Evolutionary conservation across 768 basidiomycete genomes (phyloP).

Genomic region (Leccinum aurantiacum): DNA sequence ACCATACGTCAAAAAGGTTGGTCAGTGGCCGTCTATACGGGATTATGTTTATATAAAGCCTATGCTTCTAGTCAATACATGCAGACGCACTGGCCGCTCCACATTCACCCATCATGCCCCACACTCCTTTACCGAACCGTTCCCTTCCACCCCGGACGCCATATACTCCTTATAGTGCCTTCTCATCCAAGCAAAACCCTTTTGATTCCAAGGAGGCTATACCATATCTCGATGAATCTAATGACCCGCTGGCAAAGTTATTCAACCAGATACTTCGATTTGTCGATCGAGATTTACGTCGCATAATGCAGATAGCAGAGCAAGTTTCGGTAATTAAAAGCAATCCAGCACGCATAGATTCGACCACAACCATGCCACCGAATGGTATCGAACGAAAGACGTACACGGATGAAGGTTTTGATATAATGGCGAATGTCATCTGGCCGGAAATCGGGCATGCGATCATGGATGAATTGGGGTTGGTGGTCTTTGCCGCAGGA

Average conservation of each 20-base stretch:
- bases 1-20: slow-evolving; percentile 75
- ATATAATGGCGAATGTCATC: slow-evolving; percentile 84
- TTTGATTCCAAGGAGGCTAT: slow-evolving; percentile 35
- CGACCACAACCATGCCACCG: not conserved
- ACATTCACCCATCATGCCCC: slow-evolving; percentile 73
- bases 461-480: slow-evolving; percentile 83
- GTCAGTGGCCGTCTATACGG: slow-evolving; percentile 36
- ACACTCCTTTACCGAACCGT: slow-evolving; percentile 58
- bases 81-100: slow-evolving; percentile 65
- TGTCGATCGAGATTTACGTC: slow-evolving; percentile 69
- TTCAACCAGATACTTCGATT: slow-evolving; percentile 84
- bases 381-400: slow-evolving; percentile 6
- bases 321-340: slow-evolving; percentile 52
- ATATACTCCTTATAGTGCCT: slow-evolving; percentile 51
- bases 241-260: slow-evolving; percentile 69
- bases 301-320: slow-evolving; percentile 78
- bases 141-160: slow-evolving; percentile 54
- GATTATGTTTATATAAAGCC: slow-evolving; percentile 1
- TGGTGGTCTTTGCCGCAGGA: slow-evolving; percentile 85
- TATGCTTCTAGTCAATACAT: slow-evolving; percentile 63
- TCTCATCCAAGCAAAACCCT: slow-evolving; percentile 41
- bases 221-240: slow-evolving; percentile 61
- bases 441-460: slow-evolving; percentile 83
- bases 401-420: slow-evolving; percentile 50
- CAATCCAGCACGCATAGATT: slow-evolving; percentile 27